A percentile compares a stretch with the other conserved stretches of the same genome.
Conservation (phyloP, 2,329 filamentous ascomycete genomes). For the Colletotrichum tofieldiae region DNA sequence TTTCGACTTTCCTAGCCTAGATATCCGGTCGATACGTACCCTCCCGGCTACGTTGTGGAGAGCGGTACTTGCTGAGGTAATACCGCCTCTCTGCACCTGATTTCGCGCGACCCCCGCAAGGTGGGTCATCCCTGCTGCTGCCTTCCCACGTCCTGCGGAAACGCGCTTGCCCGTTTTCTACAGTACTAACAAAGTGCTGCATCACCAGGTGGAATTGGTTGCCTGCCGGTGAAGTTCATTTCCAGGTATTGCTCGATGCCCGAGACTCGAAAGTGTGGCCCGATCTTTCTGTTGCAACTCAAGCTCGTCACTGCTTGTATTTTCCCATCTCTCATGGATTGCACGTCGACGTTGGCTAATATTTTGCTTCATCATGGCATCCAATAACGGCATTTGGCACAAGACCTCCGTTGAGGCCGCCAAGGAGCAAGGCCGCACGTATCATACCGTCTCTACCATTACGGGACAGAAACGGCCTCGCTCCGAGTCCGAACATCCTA, state of each 20-base stretch:
- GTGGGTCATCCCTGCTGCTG: constrained; percentile 40
- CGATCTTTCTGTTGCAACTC: background rate
- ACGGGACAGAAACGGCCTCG: constrained; percentile 65
- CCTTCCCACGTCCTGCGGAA: constrained; percentile 21
- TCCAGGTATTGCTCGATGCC: background rate
- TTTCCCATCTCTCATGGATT: constrained; percentile 22
- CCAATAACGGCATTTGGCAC: constrained; percentile 61
- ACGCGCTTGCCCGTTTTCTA: constrained; percentile 37
- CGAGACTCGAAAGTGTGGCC: background rate
- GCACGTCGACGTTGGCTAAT: background rate
- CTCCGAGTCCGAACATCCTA: constrained; percentile 25
- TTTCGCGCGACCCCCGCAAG: constrained; percentile 33
- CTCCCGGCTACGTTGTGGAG: background rate
- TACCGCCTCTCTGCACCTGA: constrained; percentile 33
- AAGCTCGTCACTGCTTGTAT: background rate
- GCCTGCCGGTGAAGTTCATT: constrained; percentile 23
- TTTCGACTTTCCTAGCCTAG: constrained; percentile 1
- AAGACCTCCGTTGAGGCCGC: constrained; percentile 68
- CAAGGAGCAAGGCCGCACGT: constrained; percentile 55
- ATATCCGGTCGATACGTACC: constrained; percentile 7
- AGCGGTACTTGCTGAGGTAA: constrained; percentile 31
- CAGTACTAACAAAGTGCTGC: constrained; percentile 19
- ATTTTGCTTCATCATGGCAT: constrained; percentile 52
- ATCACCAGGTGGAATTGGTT: constrained; percentile 25
- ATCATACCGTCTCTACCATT: constrained; percentile 57